Evolutionary conservation across 1,284 basidiomycete species (phyloP), one percentile per base, ranked within the genome.

Genomic region (Thecaphora frezii): DNA sequence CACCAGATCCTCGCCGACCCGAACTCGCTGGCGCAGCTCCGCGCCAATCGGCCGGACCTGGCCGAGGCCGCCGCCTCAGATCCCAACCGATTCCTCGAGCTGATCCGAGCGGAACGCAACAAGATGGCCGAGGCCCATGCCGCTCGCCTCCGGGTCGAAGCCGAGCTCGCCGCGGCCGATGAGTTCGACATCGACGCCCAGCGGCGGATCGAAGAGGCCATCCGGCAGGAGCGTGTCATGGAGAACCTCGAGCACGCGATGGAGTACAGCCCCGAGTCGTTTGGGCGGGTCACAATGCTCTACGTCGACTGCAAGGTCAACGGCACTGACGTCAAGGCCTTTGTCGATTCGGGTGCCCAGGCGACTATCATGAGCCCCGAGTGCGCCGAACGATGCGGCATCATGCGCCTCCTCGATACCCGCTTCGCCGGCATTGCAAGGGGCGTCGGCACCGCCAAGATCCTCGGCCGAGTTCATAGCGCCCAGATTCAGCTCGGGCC

Each of bases 281-380:
- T 98, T 80, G 96, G 92, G 18, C 85, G 88, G 55, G 96, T 98
- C 13, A 89, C 87, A 1, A 98, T 98, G 96, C 88, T 98, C 46
- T 98, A 94, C 56, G 88, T 94, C 0, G 93, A 97, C 74, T 59
- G 69, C 40, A 70, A 76, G 38, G 92, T 98, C 3, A 98, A 98
- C 73, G 89, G 89, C 0, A 84, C 85, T 49, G 87, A 88, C 1
- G 87, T 97, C 36, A 96, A 93, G 78, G 96, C 96, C 0, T 98
- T 98, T 74, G 96, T 98, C 23, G 94, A 98, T 77, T 94, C 91
- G 66, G 94, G 94, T 24, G 94, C 96, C 3, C 96, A 98, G 71
- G 86, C 88, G 51, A 97, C 94, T 0, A 97, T 97, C 81, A 96
- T 97, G 86, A 93, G 89, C 56, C 93, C 96, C 0, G 90, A 91